Evolutionary conservation across 176 grass and related monocot genomes (phyloP).

Genomic region (Raddia distichophylla): DNA sequence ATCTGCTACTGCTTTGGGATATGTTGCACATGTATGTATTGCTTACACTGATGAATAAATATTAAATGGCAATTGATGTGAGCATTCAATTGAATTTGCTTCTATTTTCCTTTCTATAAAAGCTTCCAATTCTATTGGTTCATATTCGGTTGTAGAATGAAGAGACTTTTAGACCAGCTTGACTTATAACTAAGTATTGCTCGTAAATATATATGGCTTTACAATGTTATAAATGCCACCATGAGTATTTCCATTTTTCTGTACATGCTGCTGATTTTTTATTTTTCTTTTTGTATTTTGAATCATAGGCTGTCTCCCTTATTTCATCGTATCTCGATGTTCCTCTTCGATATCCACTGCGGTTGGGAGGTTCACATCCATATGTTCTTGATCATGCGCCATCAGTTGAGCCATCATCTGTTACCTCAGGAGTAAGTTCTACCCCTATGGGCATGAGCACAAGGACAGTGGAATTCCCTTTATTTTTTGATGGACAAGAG

Average conservation of each 20-base stretch:
- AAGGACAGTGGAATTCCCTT: conserved; percentile 75
- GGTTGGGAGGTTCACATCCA: conserved; percentile 73
- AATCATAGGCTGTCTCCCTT: conserved; percentile 67
- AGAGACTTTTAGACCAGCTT: conserved; percentile 12
- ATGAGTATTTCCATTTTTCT: neutral
- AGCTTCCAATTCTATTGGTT: neutral
- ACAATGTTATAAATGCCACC: neutral
- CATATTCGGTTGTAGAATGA: neutral
- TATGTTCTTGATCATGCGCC: conserved; percentile 82
- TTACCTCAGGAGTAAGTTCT: conserved; percentile 48
- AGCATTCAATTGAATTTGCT: conserved; percentile 7
- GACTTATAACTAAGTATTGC: neutral
- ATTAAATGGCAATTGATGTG: conserved; percentile 3
- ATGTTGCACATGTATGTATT: conserved; percentile 82
- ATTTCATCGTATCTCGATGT: conserved; percentile 81
- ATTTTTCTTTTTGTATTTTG: conserved; percentile 48
- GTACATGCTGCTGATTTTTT: neutral
- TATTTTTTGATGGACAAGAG: conserved; percentile 88
- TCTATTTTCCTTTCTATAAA: neutral
- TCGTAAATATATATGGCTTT: neutral
- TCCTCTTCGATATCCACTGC: conserved; percentile 86
- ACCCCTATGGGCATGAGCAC: conserved; percentile 33
- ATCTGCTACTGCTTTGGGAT: conserved; percentile 74
- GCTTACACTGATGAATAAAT: conserved; percentile 32
- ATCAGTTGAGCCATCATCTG: conserved; percentile 59